Percentiles rank a stretch among this genome's conserved stretches.
Evolutionary conservation across 192 early-diverging fungal genomes (phyloP).

Genomic region (Allomyces arbusculus): DNA sequence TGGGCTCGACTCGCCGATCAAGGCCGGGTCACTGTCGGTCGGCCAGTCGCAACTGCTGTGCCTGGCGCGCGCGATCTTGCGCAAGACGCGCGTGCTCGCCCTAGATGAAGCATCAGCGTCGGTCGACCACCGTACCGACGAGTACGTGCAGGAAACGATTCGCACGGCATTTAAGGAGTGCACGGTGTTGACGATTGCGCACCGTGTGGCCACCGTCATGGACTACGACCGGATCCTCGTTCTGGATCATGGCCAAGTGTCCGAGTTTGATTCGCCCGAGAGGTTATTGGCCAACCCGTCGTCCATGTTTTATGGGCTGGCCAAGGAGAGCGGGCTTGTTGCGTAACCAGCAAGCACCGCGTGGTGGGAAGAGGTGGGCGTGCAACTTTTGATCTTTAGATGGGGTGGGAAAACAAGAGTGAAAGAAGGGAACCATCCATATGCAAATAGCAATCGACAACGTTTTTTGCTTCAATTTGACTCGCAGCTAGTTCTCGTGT

Average conservation of each 20-base stretch:
- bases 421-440: no score
- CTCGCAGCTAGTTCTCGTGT: no score
- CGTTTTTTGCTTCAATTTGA: no score
- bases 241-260: conserved; percentile 19
- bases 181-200: conserved; percentile 39
- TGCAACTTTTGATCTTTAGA: no score
- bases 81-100: conserved; percentile 10
- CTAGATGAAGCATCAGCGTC: conserved; percentile 29
- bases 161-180: conserved; percentile 27
- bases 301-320: conserved; percentile 23
- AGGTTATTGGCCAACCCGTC: conserved; percentile 17
- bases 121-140: conserved; percentile 37
- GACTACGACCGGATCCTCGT: conserved; percentile 52
- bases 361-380: no score
- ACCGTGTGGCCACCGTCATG: conserved; percentile 38
- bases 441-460: no score
- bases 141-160: conserved; percentile 35
- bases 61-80: conserved; percentile 22
- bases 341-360: not conserved
- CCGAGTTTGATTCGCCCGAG: conserved; percentile 24
- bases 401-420: no score
- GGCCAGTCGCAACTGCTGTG: conserved; percentile 33
- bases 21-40: conserved; percentile 11
- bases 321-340: conserved; percentile 24
- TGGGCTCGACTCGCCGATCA: conserved; percentile 6